A percentile compares a stretch with the other conserved stretches of the same genome.
Evolutionary conservation across 2,329 filamentous ascomycete species (phyloP).

Genomic region (Fusarium clavum): DNA sequence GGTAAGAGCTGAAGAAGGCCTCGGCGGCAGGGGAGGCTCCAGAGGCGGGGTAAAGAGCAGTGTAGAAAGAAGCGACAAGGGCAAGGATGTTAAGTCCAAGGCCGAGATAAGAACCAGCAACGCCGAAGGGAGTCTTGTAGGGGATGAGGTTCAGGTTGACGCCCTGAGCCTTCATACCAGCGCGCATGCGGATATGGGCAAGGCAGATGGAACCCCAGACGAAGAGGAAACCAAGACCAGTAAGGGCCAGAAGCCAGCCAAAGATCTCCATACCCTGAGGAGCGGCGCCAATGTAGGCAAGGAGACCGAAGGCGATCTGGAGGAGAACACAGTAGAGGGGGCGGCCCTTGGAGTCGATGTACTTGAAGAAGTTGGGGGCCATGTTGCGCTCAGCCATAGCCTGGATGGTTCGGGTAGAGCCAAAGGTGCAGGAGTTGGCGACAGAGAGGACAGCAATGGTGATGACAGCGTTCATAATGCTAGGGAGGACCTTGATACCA

Average conservation of each 20-base stretch:
- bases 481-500: constrained; percentile 82
- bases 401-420: constrained; percentile 88
- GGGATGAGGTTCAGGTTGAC: constrained; percentile 79
- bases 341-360: constrained; percentile 85
- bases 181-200: constrained; percentile 89
- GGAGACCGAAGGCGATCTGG: constrained; percentile 75
- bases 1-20: constrained; percentile 79
- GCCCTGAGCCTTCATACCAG: constrained; percentile 76
- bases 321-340: constrained; percentile 79
- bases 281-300: constrained; percentile 81
- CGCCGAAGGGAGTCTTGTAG: constrained; percentile 82
- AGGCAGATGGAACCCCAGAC: constrained; percentile 89
- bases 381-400: constrained; percentile 90
- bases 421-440: constrained; percentile 92
- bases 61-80: constrained; percentile 90
- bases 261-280: constrained; percentile 72
- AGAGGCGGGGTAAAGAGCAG: constrained; percentile 49
- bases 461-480: constrained; percentile 93
- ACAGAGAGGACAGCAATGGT: constrained; percentile 91
- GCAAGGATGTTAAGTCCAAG: constrained; percentile 80
- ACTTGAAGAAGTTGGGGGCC: constrained; percentile 80
- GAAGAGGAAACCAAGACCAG: constrained; percentile 80
- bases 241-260: constrained; percentile 82
- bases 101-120: constrained; percentile 85
- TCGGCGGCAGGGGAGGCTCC: constrained; percentile 77